Percentiles rank a stretch among this genome's conserved stretches.
Evolutionary conservation across 192 early-diverging fungal genomes (phyloP).

Genomic region (Spizellomyces sp.): DNA sequence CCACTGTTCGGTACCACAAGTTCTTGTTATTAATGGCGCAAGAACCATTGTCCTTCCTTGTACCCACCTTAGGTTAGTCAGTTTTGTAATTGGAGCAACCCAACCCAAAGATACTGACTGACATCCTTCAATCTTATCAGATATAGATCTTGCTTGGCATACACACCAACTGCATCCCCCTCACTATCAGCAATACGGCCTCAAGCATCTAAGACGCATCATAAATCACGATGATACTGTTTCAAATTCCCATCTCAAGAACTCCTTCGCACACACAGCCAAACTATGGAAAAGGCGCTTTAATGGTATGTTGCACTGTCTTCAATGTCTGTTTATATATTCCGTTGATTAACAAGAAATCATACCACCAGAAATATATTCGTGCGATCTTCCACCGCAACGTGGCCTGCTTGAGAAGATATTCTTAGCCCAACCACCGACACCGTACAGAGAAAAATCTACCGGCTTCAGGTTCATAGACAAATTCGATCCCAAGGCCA

Average conservation of each 20-base stretch:
- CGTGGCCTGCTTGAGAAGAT: too few relatives aligned
- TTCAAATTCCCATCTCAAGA: slow-evolving; percentile 33
- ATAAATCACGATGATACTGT: slow-evolving; percentile 71
- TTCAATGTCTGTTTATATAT: not conserved
- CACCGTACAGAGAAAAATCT: slow-evolving; percentile 3
- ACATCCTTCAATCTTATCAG: slow-evolving; percentile 19
- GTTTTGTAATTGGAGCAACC: slow-evolving; percentile 15
- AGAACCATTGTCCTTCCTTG: slow-evolving; percentile 36
- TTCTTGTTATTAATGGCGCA: slow-evolving; percentile 51
- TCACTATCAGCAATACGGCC: slow-evolving; percentile 56
- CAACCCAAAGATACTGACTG: not conserved
- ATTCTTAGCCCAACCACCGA: too few relatives aligned
- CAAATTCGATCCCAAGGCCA: not conserved
- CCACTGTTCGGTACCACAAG: slow-evolving; percentile 47
- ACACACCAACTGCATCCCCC: slow-evolving; percentile 63
- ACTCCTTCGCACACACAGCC: slow-evolving; percentile 47
- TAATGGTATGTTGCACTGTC: slow-evolving; percentile 7
- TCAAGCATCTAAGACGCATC: slow-evolving; percentile 45
- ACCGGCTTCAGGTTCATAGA: slow-evolving; percentile 3
- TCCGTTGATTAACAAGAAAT: not conserved
- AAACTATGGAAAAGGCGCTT: slow-evolving; percentile 54
- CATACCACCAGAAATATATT: not conserved
- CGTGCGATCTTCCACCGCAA: not conserved
- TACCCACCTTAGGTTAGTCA: slow-evolving; percentile 56
- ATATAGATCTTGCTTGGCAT: slow-evolving; percentile 72